These are phyloP conservation scores for Hippophae tibetana DNA, from an alignment of 306 rosid species.

Conservation along the genomic window DNA sequence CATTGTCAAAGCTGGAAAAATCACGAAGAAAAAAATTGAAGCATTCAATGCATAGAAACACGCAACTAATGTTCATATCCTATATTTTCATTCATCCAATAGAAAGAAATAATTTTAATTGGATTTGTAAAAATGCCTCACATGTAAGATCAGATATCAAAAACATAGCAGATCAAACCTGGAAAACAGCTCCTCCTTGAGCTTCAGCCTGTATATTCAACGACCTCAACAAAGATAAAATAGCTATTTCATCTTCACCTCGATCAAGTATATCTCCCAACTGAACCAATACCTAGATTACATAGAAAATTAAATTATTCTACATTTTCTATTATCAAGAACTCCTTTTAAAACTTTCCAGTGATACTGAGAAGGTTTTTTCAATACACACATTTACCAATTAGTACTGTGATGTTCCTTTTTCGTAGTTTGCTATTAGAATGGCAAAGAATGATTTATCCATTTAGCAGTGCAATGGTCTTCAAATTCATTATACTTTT, in stretches of 20 bases:
- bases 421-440: no score
- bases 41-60: neutral
- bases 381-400: no score
- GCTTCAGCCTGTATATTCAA: constrained; percentile 76
- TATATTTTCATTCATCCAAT: neutral
- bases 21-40: neutral
- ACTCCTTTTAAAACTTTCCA: neutral
- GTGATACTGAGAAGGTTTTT: no score
- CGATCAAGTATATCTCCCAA: constrained; percentile 94
- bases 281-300: constrained; percentile 68
- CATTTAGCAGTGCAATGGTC: no score
- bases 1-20: constrained; percentile 1
- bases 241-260: constrained; percentile 93
- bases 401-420: no score
- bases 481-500: no score
- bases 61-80: neutral
- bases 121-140: neutral
- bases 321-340: neutral
- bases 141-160: neutral
- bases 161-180: constrained; percentile 39
- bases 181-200: constrained; percentile 91
- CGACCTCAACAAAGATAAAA: constrained; percentile 74
- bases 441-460: no score
- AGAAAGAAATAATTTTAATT: neutral
- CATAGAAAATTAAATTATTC: constrained; percentile 2